Base-by-base conservation (phyloP, 208 protist species). In the Crithidia expoeki region DNA sequence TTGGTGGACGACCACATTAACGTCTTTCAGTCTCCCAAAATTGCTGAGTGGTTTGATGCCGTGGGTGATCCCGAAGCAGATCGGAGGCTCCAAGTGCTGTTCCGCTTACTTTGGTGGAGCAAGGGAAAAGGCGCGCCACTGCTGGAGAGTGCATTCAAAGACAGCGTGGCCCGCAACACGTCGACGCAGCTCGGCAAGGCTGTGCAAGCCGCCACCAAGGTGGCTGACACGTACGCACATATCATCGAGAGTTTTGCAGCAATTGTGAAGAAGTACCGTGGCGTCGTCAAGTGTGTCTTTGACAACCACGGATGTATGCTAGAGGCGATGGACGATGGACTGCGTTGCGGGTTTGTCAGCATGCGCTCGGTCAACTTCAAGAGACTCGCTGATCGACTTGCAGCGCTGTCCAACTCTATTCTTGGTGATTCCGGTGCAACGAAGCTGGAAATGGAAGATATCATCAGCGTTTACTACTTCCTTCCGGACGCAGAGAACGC, bases 401-500 rank as follows among this genome's bases (percentile, higher is more conserved):
- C 69, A 14, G 60, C 27, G 0, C 25, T 78, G 40, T 74, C 59
- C 12, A 72, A 69, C 19, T 51, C 42, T 2, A 56, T 72, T 58
- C 38, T 78, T 23, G 21, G 52, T 27, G 66, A 49, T 2, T 40
- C 50, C 0, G 65, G 30, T 10, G 47, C 44, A 27, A 69, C 65
- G n/a, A 69, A 59, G n/a, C 59, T 77, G n/a, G 23, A 40, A n/a
- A 78, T 84, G 25, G 82, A 81, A 36, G 77, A 84, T 52, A 63
- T 80, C 38, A 55, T 87, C 21, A 76, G 78, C 32, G 68, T 87
- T 17, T 84, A 80, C 53, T 84, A 76, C 51, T 87, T 87, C 49
- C 53, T 87, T 11, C 82, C 82, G 10, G 82, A 87, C 44, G 46
- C 52, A 0, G 74, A 74, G 25, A 61, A 63, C 36, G 44, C 69